Evolutionary conservation across 2,329 filamentous ascomycete genomes (phyloP), one percentile per base, ranked within the genome.

Genomic region (Raffaelea deltoideospora): DNA sequence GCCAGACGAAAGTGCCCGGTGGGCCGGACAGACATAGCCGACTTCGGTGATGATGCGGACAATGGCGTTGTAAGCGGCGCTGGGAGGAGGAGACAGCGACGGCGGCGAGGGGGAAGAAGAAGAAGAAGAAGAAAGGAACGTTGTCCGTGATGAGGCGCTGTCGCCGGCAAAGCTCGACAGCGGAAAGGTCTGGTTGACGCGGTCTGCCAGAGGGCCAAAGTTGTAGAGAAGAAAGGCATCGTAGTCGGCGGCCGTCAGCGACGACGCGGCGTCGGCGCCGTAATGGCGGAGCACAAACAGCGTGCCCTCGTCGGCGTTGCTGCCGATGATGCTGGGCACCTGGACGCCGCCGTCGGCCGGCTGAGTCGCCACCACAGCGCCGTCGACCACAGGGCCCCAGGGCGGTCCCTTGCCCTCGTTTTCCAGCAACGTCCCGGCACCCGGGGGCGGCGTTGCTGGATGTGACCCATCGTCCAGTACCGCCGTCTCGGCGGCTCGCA

Each of bases 311-410:
- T 43, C 27, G 3, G 44, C 21, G 30, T 40, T 49, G 21, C 43
- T 45, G 4, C 50, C 51, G 13, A 51, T 33, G 22, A 55, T 50
- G 18, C 48, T 39, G 11, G 53, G 53, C 3, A 55, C 47, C 10
- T 15, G 24, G 8, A 15, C 24, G 18, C 33, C 33, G 4, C 9
- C 33, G 8, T 35, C 18, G 5, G 43, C 42, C 2, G 53, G 51
- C 21, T 51, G 45, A 13, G 42, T 40, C 3, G 45, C 44, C 20
- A 55, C 39, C 5, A 48, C 23, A 1, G 31, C 40, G 3, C 51
- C 51, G 35, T 55, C 53, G 13, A 54, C 43, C 44, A 47, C 29
- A 8, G 31, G 34, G 9, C 27, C 30, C 30, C 33, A 35, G 15
- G 33, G 20, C 3, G 33, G 24, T 3, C 33, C 33, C 14, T 35